Base-by-base conservation (phyloP, 1,284 basidiomycete genomes). In the Fomitopsis palustris region DNA sequence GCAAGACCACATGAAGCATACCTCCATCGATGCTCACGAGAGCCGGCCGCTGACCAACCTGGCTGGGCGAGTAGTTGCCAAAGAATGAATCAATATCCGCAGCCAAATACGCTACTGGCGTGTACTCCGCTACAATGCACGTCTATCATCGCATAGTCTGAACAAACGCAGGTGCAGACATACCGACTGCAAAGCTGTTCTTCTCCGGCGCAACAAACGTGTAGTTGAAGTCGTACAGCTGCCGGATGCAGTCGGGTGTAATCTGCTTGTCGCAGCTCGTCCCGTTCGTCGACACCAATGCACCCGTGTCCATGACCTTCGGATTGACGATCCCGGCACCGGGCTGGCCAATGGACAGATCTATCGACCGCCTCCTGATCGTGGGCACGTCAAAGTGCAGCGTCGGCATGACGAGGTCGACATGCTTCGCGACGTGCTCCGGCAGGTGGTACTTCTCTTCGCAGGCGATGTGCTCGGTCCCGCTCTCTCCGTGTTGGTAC, bases 331-430 rank as follows among this genome's bases (percentile, higher is more conserved):
- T 53, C 19, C 71, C 69, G 29, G 64, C 63, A 35, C 74, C 67
- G 23, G 72, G 69, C 54, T 67, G 59, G 19, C 72, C 72, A 10
- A 47, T 39, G 21, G 39, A 43, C 41, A 7, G 31, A 33, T 74
- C 54, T 51, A 57, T 54, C 53, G 19, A 75, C 41, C 54, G 29
- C 37, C 49, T 29, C 35, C 54, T 12, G 47, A 25, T 23, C 49
- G 33, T 58, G 7, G 71, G 58, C 31, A 69, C 61, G 56, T 74
- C 69, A 60, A 81, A 81, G 63, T 81, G 77, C 23, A 81, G 69
- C 2, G 79, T 74, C 2, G 80, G 80, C 1, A 72, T 72, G 49
- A 82, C 73, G 43, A 82, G 61, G 35, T 81, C 79, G 60, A 82
- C 67, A 60, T 80, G 77, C 6, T 72, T 65, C 14, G 70, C 63